Percentiles rank a stretch among this genome's conserved stretches.
Conservation (phyloP, 2,329 filamentous ascomycete genomes). For the Lasiodiplodia sp. region DNA sequence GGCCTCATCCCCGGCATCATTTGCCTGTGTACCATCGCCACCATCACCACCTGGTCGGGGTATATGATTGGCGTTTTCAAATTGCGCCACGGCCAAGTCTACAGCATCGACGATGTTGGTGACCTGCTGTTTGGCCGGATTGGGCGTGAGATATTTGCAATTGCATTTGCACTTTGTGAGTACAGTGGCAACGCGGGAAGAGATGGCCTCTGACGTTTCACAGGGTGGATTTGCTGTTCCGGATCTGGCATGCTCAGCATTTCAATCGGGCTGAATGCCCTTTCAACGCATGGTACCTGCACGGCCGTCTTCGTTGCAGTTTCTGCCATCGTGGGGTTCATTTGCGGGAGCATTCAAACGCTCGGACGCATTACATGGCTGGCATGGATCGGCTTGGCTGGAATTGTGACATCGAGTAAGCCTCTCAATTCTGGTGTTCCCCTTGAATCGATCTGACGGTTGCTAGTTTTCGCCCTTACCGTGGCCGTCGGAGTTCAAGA, state of each 20-base stretch:
- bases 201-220: not conserved
- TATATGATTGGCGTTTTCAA: constrained; percentile 63
- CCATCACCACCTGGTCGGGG: constrained; percentile 58
- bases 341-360: constrained; percentile 30
- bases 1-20: constrained; percentile 60
- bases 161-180: constrained; percentile 40
- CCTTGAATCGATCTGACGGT: not conserved
- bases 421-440: too few species aligned
- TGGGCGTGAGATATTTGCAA: constrained; percentile 58
- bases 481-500: constrained; percentile 11
- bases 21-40: constrained; percentile 49
- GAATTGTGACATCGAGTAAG: not conserved
- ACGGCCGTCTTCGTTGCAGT: constrained; percentile 35
- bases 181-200: constrained; percentile 16
- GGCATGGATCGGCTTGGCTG: constrained; percentile 2
- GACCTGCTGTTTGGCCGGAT: constrained; percentile 61
- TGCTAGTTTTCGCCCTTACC: constrained; percentile 4
- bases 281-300: constrained; percentile 46
- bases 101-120: constrained; percentile 65
- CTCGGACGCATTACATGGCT: constrained; percentile 18
- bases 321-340: constrained; percentile 39
- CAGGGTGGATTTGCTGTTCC: constrained; percentile 7
- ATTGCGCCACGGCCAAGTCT: constrained; percentile 61
- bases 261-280: constrained; percentile 46
- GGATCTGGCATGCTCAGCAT: constrained; percentile 15